Evolutionary conservation across 2,329 filamentous ascomycete species (phyloP), one percentile per base, ranked within the genome.

Genomic region (Tolypocladium ovalisporum): DNA sequence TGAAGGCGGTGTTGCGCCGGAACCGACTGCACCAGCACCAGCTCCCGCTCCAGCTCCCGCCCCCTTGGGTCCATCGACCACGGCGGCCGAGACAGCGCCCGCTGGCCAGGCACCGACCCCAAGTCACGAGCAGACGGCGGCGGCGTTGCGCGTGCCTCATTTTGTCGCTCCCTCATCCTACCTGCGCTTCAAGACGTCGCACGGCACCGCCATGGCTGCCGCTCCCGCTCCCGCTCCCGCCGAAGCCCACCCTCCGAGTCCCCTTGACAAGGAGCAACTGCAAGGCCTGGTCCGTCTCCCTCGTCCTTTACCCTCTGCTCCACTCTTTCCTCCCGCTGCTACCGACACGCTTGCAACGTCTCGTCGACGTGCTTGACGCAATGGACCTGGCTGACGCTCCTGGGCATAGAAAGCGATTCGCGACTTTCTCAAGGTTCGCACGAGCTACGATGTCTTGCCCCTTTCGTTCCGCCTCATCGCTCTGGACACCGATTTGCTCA

Each of bases 371-470:
- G 19, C 19, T 35, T 15, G 47, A 39, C 24, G 13, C 47, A 47
- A 42, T 37, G 56, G 42, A 58, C 19, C 19, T 51, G 47, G 53
- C 57, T 60, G 55, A 61, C 60, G 29, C 32, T 61, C 52, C 61
- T 63, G 39, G 61, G 57, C 55, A 63, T 74, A 96, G 92, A 87
- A 87, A 78, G 87, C 89, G 62, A 92, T 97, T 67, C 89, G 94
- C 73, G 89, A 96, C 66, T 99, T 99, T 75, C 85, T 99, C 70
- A 96, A 92, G 74, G 88, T 95, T 65, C 88, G 94, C 69, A 97
- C 90, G 39, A 97, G 92, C 72, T 99, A 99, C 78, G 94, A 99
- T 76, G 94, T 99, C 64, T 81, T 99, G 53, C 94, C 94, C 22
- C 84, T 99, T 60, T 97, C 92, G 64, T 99, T 96, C 75, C 89